phyloP scores from a whole-genome alignment of 2,329 filamentous ascomycete species.

The Bipolaris victoriae region DNA sequence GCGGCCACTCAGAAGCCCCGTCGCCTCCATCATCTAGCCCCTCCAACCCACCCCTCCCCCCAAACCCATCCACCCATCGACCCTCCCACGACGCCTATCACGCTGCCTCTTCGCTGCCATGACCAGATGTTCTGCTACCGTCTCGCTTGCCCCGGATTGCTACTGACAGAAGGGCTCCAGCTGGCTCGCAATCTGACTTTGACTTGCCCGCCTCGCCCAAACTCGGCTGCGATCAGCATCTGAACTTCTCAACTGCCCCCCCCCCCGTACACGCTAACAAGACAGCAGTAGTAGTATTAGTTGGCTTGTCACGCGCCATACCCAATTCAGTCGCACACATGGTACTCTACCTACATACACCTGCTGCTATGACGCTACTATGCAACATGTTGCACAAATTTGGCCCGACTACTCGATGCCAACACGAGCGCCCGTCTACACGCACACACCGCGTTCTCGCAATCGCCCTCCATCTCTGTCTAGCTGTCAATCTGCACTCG shows the following conservation, averaged over 20 bases:
- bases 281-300: conserved; percentile 2
- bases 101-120: conserved; percentile 10
- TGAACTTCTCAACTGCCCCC: neutral
- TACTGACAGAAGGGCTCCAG: conserved; percentile 5
- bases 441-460: conserved; percentile 4
- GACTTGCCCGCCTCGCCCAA: neutral
- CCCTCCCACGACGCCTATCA: neutral
- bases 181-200: conserved; percentile 9
- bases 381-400: conserved; percentile 5
- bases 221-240: conserved; percentile 11
- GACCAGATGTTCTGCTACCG: conserved; percentile 17
- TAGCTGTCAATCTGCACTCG: too few relatives aligned
- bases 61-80: too few relatives aligned
- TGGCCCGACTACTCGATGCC: conserved; percentile 4
- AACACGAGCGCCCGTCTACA: neutral
- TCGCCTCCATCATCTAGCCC: neutral
- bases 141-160: conserved; percentile 17
- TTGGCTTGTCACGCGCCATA: conserved; percentile 4
- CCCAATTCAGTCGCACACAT: neutral
- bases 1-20: neutral
- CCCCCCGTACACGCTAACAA: conserved; percentile 2
- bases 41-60: too few relatives aligned
- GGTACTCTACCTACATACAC: neutral
- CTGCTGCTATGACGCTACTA: conserved; percentile 7
- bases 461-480: neutral